A percentile compares a stretch with the other conserved stretches of the same genome.
phyloP scores from a whole-genome alignment of 805 yeast genomes.

The Yarrowia osloensis region DNA sequence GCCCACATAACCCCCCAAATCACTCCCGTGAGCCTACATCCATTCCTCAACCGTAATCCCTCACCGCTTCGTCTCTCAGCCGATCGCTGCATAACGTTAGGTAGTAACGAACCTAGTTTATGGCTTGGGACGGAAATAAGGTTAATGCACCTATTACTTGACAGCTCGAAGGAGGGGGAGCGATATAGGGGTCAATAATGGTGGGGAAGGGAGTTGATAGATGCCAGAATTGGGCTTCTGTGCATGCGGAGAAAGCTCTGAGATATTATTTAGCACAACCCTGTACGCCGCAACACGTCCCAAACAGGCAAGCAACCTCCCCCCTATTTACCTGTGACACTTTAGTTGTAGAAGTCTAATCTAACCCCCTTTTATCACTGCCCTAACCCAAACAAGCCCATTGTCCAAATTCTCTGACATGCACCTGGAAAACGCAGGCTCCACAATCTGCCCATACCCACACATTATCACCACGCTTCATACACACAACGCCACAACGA shows the following conservation, averaged over 20 bases:
- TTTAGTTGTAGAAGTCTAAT: neutral
- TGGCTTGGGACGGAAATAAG: neutral
- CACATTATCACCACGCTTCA: slow-evolving; percentile 21
- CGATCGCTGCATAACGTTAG: slow-evolving; percentile 4
- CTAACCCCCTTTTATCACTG: neutral
- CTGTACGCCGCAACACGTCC: neutral
- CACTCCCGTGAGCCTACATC: neutral
- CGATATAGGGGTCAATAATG: neutral
- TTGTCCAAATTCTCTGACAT: neutral
- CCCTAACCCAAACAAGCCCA: slow-evolving; percentile 23
- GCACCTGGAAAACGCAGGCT: slow-evolving; percentile 13
- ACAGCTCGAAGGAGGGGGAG: neutral
- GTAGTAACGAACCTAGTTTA: neutral
- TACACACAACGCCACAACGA: slow-evolving; percentile 9
- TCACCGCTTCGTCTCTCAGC: neutral
- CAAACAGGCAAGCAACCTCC: neutral
- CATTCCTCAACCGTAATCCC: slow-evolving; percentile 17
- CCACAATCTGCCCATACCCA: slow-evolving; percentile 26
- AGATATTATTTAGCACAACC: neutral
- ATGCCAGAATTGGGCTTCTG: neutral
- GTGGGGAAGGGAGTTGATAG: neutral
- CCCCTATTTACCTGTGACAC: neutral
- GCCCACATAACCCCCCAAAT: neutral
- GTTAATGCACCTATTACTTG: neutral
- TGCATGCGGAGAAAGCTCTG: neutral